Evolutionary conservation across 2,329 filamentous ascomycete species (phyloP).

Genomic region (Clarireedia hainanense): DNA sequence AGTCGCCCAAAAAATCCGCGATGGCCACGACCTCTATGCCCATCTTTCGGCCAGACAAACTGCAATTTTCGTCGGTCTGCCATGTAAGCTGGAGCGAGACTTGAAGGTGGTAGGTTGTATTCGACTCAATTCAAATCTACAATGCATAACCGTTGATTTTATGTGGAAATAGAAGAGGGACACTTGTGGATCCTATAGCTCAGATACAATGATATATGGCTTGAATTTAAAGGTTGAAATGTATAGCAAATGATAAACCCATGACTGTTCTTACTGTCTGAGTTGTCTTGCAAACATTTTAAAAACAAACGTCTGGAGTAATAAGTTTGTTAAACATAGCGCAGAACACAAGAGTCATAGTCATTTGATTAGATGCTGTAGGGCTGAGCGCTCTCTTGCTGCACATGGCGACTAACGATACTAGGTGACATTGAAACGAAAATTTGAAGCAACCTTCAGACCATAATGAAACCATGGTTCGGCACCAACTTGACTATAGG

Average conservation of each 20-base stretch:
- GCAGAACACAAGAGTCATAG: background rate
- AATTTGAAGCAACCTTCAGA: background rate
- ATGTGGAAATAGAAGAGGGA: no score
- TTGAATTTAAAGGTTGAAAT: no score
- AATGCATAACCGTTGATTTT: background rate
- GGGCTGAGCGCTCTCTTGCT: no score
- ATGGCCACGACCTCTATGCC: slow-evolving; percentile 16
- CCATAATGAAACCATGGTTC: no score
- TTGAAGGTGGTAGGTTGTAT: background rate
- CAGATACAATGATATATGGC: no score
- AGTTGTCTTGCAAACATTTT: background rate
- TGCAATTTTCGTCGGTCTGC: slow-evolving; percentile 11
- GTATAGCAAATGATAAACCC: background rate
- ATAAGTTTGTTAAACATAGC: background rate
- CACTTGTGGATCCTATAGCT: no score
- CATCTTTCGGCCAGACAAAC: slow-evolving; percentile 28
- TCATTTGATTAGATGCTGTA: background rate
- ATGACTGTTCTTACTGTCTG: background rate
- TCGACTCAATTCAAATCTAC: background rate
- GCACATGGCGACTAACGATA: no score
- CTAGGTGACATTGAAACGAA: background rate
- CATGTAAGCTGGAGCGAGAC: background rate
- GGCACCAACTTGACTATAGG: no score
- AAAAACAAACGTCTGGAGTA: background rate
- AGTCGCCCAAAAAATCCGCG: slow-evolving; percentile 26